Conservation (phyloP, 78 protist species). For the Pigoraptor vietnamica region DNA sequence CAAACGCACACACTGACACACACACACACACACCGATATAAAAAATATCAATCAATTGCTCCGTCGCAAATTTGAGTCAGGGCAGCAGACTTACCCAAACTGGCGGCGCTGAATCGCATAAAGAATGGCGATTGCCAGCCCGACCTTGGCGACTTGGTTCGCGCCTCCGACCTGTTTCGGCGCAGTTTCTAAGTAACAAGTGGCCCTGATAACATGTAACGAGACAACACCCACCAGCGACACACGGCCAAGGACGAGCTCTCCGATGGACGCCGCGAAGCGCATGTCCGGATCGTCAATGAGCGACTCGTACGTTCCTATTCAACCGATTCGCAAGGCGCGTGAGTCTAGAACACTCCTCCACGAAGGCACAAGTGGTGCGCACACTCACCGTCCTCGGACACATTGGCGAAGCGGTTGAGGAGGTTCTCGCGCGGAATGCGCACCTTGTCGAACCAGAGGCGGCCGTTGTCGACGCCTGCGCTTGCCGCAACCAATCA, state of each 20-base stretch:
- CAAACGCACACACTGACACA: no score
- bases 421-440: conserved; percentile 38
- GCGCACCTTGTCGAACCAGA: conserved; percentile 23
- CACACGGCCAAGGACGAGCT: not conserved
- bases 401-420: conserved; percentile 7
- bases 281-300: conserved; percentile 27
- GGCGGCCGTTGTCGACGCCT: conserved; percentile 32
- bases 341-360: no score
- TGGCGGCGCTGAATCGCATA: conserved; percentile 62
- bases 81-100: not conserved
- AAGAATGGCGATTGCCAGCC: conserved; percentile 53
- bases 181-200: no score
- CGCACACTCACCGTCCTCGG: not conserved
- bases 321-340: no score
- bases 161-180: not conserved
- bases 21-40: no score
- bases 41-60: no score
- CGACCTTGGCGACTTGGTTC: not conserved
- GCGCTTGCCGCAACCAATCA: not conserved
- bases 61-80: no score
- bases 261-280: conserved; percentile 42
- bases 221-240: not conserved
- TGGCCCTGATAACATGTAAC: no score
- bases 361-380: not conserved
- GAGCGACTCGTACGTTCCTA: conserved; percentile 26